Conservation (phyloP, 2,329 filamentous ascomycete genomes). For the Chaetomium strumarium region DNA sequence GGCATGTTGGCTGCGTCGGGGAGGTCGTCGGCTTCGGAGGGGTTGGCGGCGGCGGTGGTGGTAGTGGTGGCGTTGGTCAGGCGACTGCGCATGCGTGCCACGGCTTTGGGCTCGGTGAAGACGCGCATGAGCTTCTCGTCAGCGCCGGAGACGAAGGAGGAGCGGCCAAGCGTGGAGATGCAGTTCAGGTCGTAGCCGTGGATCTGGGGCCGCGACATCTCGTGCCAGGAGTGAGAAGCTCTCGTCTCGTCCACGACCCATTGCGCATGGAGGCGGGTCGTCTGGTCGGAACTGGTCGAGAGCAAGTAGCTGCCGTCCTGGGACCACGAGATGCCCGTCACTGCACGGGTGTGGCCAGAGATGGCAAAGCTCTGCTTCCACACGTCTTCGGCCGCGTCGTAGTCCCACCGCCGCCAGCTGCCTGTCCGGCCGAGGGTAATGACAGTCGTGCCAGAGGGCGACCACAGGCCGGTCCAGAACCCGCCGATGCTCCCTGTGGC, state of each 20-base stretch:
- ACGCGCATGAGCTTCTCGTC: constrained; percentile 98
- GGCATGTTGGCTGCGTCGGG: constrained; percentile 93
- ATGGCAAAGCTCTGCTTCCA: constrained; percentile 76
- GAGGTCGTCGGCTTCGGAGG: constrained; percentile 29
- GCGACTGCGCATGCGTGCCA: constrained; percentile 65
- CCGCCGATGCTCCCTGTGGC: constrained; percentile 93
- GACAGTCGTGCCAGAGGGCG: constrained; percentile 66
- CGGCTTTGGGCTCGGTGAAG: constrained; percentile 81
- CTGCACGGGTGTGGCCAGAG: constrained; percentile 75
- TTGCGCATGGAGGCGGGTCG: constrained; percentile 75
- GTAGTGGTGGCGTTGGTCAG: constrained; percentile 51
- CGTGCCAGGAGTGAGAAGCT: constrained; percentile 61
- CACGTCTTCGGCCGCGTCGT: constrained; percentile 51
- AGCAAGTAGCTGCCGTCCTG: constrained; percentile 76
- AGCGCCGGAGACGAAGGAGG: constrained; percentile 86
- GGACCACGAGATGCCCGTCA: constrained; percentile 81
- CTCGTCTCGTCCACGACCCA: constrained; percentile 46
- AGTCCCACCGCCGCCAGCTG: constrained; percentile 84
- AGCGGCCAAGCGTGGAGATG: constrained; percentile 65
- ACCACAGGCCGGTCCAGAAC: constrained; percentile 95
- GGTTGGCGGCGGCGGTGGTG: constrained; percentile 37
- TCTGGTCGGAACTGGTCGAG: constrained; percentile 88
- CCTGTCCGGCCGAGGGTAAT: constrained; percentile 84
- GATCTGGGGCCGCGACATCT: constrained; percentile 92
- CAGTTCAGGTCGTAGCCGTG: constrained; percentile 98